Base-by-base conservation (phyloP, 331 rosid genomes). In the Rhamnella rubrinervis region DNA sequence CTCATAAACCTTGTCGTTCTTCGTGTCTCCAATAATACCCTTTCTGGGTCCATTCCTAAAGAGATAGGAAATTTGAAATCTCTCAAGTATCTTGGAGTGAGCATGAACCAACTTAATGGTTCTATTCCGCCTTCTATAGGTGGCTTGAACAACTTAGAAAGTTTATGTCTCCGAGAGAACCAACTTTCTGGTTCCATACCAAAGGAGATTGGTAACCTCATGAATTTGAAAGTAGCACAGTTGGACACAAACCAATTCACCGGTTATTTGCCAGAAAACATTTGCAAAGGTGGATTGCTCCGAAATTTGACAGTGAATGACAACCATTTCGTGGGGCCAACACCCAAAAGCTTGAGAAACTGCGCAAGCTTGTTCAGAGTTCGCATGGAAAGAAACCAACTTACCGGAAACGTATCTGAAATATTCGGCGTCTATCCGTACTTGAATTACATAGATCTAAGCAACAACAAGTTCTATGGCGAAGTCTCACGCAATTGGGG, bases 361-460 rank as follows among this genome's bases (percentile, higher is more conserved):
- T 85, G 89, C 76, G 62, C 82, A 0, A 79, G 55, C 57, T 75
- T 86, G 40, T 17, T 17, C 2, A 80, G 84, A 70, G 52, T 82
- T n/a, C 79, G 75, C 61, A 25, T 86, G 8, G 76, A 61, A 4
- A 31, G 53, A 6, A 87, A 87, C 53, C 72, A 26, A 4, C 23
- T 85, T 17, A 55, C 4, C 0, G 85, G 86, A 52, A 83, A 83
- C 68, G 61, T 85, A 18, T 55, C 86, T 11, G 71, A 80, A 71
- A 83, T 23, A 21, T 85, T 87, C 13, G 88, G 89, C 35, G 71
- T 76, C 17, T 82, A 85, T 76, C 89, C 86, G 23, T 59, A 71
- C 20, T 67, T 87, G 73, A 0, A 6, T 1, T 53, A 15, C 75
- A 68, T 78, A 1, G 77, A 72, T 28, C 26, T 78, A 13, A 83